Base-by-base conservation (phyloP, 768 basidiomycete genomes). In the Naganishia randhawae region DNA sequence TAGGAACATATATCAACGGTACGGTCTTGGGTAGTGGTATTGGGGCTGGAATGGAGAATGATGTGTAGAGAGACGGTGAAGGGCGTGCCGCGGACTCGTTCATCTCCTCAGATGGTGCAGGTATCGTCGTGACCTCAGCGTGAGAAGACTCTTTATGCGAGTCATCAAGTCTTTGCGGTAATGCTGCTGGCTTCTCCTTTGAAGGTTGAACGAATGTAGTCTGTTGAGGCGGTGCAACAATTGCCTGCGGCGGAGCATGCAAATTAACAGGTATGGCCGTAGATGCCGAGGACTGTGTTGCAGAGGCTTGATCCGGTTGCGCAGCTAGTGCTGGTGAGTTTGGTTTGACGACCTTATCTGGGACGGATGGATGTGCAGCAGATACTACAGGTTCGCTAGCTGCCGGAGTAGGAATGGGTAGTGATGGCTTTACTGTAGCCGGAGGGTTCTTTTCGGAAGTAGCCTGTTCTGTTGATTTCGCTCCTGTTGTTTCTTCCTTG, bases 61-160 rank as follows among this genome's bases (percentile, higher is more conserved):
- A 35, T n/a, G 57, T 25, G 16, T 61, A 61, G n/a, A 61, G 57
- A 61, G 57, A 39, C 17, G 57, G 25, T 25, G 37, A 22, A 2
- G 19, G 22, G 4, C 35, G 37, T 3, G 35, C 9, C 37, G 33
- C 8, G 10, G 57, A 25, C 9, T 41, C 10, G 57, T 8, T 42
- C 22, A 3, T 61, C 22, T 31, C 19, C 27, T 31, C 27, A 16
- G 22, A 41, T 25, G 37, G 6, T 11, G 37, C 19, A 6, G 19
- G 37, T 25, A 39, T 9, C 10, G 6, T 25, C 19, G 57, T 37
- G 25, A 39, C 6, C 19, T 42, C 14, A 3, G 32, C 17, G 25
- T 9, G 25, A 27, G 57, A 37, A 25, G 57, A 11, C 37, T 25
- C 17, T 11, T 7, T 48, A 5, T 48, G 45, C 45, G n/a, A 6